Conservation (phyloP, 306 rosid genomes). For the Begonia masoniana region DNA sequence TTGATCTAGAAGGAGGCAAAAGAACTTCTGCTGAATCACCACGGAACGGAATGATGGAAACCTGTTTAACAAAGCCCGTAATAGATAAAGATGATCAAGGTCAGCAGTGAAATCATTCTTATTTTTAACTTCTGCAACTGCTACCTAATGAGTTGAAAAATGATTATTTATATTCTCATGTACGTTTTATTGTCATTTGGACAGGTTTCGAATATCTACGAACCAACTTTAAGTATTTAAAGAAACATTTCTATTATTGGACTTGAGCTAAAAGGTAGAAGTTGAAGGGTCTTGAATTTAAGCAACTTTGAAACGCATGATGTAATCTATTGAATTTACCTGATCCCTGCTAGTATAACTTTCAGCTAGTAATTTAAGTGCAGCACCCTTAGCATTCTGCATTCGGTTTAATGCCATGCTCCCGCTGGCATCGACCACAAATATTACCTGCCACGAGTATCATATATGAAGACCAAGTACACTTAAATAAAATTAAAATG, state of each 20-base stretch:
- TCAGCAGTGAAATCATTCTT: too few species aligned
- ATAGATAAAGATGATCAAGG: neutral
- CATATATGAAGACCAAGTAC: neutral
- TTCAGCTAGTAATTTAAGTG: constrained; percentile 92
- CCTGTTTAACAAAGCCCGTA: too few species aligned
- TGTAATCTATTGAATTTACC: constrained; percentile 27
- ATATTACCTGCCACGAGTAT: constrained; percentile 54
- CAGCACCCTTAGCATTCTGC: constrained; percentile 99
- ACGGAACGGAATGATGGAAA: constrained; percentile 93
- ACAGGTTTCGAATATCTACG: too few species aligned
- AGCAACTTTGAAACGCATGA: constrained; percentile 10
- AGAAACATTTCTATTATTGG: neutral
- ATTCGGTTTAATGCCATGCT: constrained; percentile 97
- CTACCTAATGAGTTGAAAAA: too few species aligned
- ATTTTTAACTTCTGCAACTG: too few species aligned
- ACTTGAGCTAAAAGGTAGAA: too few species aligned
- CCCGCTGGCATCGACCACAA: constrained; percentile 98
- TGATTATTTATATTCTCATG: too few species aligned
- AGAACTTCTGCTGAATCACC: constrained; percentile 98
- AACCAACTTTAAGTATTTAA: neutral
- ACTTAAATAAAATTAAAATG: too few species aligned
- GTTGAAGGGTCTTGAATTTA: neutral
- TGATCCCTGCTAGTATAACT: constrained; percentile 98
- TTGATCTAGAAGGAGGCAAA: constrained; percentile 96
- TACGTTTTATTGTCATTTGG: too few species aligned